Conservation (phyloP, 352 stramenopile genomes). For the Phytophthora pistaciae region DNA sequence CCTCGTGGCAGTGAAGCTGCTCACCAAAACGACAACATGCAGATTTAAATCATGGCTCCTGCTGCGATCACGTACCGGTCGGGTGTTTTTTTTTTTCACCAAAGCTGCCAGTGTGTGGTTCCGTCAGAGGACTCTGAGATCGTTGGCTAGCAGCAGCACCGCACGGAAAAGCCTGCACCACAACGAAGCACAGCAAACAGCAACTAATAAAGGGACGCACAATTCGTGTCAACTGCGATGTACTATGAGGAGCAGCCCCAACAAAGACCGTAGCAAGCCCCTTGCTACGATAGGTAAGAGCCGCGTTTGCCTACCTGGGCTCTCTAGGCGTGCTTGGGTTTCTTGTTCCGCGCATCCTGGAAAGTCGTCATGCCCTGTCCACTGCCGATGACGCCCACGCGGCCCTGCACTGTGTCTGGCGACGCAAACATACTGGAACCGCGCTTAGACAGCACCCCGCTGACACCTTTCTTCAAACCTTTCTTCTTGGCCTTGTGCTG, state of each 20-base stretch:
- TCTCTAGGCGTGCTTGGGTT: slow-evolving; percentile 56
- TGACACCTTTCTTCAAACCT: slow-evolving; percentile 71
- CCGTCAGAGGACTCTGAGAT: background rate
- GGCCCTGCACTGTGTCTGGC: slow-evolving; percentile 82
- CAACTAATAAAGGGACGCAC: slow-evolving; percentile 25
- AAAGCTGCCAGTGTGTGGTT: background rate
- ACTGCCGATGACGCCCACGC: slow-evolving; percentile 89
- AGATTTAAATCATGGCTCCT: background rate
- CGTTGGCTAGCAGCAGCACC: slow-evolving; percentile 7
- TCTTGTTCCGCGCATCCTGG: slow-evolving; percentile 72
- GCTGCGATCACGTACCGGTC: background rate
- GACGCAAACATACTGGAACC: slow-evolving; percentile 92
- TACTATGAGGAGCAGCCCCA: slow-evolving; percentile 27
- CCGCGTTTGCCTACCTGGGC: slow-evolving; percentile 30
- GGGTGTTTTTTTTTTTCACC: background rate
- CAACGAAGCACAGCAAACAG: slow-evolving; percentile 19
- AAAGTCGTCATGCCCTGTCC: slow-evolving; percentile 90
- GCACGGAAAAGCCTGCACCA: background rate
- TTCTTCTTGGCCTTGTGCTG: slow-evolving; percentile 85
- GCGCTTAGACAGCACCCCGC: slow-evolving; percentile 77
- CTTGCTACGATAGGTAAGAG: slow-evolving; percentile 8
- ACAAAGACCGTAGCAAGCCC: slow-evolving; percentile 18
- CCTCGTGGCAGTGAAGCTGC: no score
- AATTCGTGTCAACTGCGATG: slow-evolving; percentile 35
- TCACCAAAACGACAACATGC: background rate